Conservation (phyloP, 1,284 basidiomycete species). For the Cutaneotrichosporon dermatis region DNA sequence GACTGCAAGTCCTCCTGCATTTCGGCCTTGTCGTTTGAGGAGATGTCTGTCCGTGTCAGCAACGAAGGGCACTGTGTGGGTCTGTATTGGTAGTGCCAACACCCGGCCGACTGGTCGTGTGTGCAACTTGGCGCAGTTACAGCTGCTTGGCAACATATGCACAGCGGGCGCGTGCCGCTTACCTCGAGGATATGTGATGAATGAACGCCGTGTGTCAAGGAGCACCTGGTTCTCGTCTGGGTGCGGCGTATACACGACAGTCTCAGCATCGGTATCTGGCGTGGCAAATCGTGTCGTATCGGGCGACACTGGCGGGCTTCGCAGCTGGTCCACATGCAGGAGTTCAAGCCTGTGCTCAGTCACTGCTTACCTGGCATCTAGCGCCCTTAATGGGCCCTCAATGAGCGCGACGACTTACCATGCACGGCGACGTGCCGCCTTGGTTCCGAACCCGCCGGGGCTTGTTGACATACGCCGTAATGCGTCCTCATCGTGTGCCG, state of each 20-base stretch:
- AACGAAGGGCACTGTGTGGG: too few species aligned
- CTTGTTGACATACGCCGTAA: slow-evolving; percentile 36
- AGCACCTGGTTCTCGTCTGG: slow-evolving; percentile 76
- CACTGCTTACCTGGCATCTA: too few species aligned
- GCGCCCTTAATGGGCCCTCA: too few species aligned
- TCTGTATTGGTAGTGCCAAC: too few species aligned
- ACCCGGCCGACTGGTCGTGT: too few species aligned
- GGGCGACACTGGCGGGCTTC: background rate
- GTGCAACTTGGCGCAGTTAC: too few species aligned
- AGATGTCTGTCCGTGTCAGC: slow-evolving; percentile 19
- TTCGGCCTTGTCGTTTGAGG: slow-evolving; percentile 44
- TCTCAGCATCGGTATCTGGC: slow-evolving; percentile 3
- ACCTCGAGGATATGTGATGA: slow-evolving; percentile 83
- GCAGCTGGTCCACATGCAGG: slow-evolving; percentile 14
- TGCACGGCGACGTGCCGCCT: slow-evolving; percentile 30
- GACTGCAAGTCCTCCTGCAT: slow-evolving; percentile 65
- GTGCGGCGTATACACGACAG: slow-evolving; percentile 51
- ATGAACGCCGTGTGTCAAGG: slow-evolving; percentile 81
- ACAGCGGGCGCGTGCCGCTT: slow-evolving; percentile 24
- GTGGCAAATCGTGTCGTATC: background rate
- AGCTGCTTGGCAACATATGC: too few species aligned
- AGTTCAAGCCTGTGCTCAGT: slow-evolving; percentile 26
- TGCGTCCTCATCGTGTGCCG: slow-evolving; percentile 26
- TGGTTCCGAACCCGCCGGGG: slow-evolving; percentile 45
- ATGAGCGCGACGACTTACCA: slow-evolving; percentile 29